These are phyloP conservation scores for Tolypocladium album DNA, from an alignment of 2,329 filamentous ascomycete genomes.

Conservation along the genomic window DNA sequence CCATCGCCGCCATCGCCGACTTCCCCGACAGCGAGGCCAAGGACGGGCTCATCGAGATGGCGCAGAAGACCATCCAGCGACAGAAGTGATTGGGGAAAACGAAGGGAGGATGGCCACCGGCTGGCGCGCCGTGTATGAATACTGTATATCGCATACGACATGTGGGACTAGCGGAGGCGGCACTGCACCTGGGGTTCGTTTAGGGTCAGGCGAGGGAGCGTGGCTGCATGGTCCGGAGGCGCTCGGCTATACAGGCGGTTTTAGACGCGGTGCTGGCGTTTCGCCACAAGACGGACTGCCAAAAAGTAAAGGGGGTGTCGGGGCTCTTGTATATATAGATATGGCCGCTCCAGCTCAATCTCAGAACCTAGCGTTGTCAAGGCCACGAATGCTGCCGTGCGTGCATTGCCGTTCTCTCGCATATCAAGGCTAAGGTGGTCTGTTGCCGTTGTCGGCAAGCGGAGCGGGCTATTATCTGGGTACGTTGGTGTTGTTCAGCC, in stretches of 20 bases:
- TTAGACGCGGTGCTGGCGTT: neutral
- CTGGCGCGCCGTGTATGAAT: constrained; percentile 10
- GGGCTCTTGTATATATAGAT: neutral
- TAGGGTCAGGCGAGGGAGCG: neutral
- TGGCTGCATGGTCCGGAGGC: neutral
- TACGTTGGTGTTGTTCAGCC: too few species aligned
- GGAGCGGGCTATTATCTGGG: too few species aligned
- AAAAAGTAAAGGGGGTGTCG: neutral
- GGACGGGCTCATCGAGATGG: constrained; percentile 85
- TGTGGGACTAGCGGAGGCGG: neutral
- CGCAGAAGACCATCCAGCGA: constrained; percentile 78
- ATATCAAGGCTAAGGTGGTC: neutral
- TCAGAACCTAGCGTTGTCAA: neutral
- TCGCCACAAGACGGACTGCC: neutral
- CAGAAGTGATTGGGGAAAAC: constrained; percentile 52
- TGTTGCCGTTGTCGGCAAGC: neutral
- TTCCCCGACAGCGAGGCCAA: constrained; percentile 97
- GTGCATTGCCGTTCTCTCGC: neutral
- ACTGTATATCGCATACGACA: constrained; percentile 3
- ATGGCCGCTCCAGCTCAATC: neutral
- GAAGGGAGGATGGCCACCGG: neutral
- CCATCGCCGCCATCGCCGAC: constrained; percentile 67
- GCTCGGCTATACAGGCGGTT: neutral
- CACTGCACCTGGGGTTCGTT: neutral
- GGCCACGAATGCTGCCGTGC: neutral